Conservation (phyloP, 2,329 filamentous ascomycete species). For the Calonectria montana region DNA sequence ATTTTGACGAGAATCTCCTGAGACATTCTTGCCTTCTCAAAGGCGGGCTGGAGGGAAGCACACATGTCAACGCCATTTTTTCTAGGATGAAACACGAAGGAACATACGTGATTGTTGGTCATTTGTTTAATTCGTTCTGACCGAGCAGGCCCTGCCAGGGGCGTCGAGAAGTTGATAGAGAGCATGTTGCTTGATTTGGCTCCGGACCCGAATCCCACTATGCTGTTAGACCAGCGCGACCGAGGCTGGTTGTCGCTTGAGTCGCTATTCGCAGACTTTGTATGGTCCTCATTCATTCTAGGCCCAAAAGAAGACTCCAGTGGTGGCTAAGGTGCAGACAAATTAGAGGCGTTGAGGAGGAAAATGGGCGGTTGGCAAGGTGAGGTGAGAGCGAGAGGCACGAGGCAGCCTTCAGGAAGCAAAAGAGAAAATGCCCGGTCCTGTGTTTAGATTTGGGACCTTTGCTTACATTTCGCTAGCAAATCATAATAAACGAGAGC, state of each 20-base stretch:
- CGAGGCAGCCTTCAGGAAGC: not conserved
- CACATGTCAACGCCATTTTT: not conserved
- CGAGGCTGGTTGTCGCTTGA: not conserved
- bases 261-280: not conserved
- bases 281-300: conserved; percentile 12
- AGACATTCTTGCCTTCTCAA: conserved; percentile 46
- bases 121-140: conserved; percentile 52
- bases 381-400: not conserved
- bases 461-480: not conserved
- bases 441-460: not conserved
- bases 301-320: conserved; percentile 13
- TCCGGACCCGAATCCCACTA: not conserved
- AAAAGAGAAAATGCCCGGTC: not conserved
- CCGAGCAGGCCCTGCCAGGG: conserved; percentile 51
- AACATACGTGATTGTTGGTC: conserved; percentile 51
- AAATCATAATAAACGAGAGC: not conserved
- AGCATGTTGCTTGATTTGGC: conserved; percentile 43
- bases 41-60: conserved; percentile 44
- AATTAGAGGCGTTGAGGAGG: not conserved
- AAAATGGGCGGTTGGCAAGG: not conserved
- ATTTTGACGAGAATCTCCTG: conserved; percentile 52
- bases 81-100: not conserved
- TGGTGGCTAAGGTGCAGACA: not conserved
- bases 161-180: conserved; percentile 53
- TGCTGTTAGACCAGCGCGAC: conserved; percentile 10